phyloP scores from a whole-genome alignment of 2,329 filamentous ascomycete species.

The Paracamarosporium sp. region DNA sequence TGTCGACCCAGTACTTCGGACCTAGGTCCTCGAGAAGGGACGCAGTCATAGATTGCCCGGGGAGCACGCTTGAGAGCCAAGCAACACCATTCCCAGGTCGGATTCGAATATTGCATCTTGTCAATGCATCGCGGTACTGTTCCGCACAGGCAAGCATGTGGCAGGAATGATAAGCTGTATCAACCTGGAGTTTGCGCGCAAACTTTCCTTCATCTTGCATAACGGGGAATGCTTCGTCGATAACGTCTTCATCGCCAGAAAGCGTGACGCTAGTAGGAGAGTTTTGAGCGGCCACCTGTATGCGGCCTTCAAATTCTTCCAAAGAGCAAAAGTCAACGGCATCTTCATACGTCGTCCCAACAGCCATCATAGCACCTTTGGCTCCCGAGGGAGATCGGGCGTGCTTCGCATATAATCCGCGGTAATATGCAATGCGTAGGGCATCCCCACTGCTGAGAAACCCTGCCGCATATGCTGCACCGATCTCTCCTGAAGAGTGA shows the following conservation, averaged over 20 bases:
- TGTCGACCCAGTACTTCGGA: constrained; percentile 53
- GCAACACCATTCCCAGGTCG: background rate
- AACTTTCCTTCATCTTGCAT: constrained; percentile 49
- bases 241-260: constrained; percentile 51
- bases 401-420: constrained; percentile 16
- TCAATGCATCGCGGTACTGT: constrained; percentile 15
- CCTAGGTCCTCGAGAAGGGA: background rate
- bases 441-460: constrained; percentile 13
- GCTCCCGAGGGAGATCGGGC: constrained; percentile 8
- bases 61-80: constrained; percentile 15
- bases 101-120: background rate
- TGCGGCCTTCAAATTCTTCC: constrained; percentile 17
- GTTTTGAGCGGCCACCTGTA: constrained; percentile 32
- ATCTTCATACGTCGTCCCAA: constrained; percentile 17
- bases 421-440: constrained; percentile 27
- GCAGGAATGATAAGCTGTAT: constrained; percentile 55
- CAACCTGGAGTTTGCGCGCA: constrained; percentile 48
- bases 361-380: constrained; percentile 43
- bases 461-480: constrained; percentile 27
- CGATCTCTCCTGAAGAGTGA: constrained; percentile 47
- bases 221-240: constrained; percentile 36
- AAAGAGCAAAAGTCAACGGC: constrained; percentile 35
- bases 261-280: constrained; percentile 50
- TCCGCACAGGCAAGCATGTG: constrained; percentile 43
- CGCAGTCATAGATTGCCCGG: background rate